Base-by-base conservation (phyloP, 495 filamentous ascomycete species). In the Penicillium simplicissimum region DNA sequence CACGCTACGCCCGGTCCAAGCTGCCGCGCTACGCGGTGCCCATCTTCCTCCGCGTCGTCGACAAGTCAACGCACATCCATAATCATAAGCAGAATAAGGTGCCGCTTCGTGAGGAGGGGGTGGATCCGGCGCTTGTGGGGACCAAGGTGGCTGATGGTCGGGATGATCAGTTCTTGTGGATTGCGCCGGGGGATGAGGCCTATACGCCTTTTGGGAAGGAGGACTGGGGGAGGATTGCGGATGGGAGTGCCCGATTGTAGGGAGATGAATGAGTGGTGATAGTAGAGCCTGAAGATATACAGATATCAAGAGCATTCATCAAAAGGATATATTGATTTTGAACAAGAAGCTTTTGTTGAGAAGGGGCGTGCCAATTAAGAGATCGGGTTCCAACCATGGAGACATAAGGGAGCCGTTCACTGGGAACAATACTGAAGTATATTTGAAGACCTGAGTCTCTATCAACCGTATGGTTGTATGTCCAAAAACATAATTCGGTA, bases 61-160 rank as follows among this genome's bases (percentile, higher is more conserved):
- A 78, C 43, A 80, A 77, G 49, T 77, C 84, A 38, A 82, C 80
- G 35, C 83, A 87, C 21, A 92, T 87, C 59, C 89, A 95, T 69
- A 93, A 92, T 71, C 87, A 93, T 69, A 95, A 95, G 76, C 90
- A 93, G 76, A 88, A 90, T 69, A 95, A 93, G 74, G 84, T 87
- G 7, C 85, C 86, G 1, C 77, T 93, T 31, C 80, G 89, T 60
- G 82, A 86, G 40, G 88, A 92, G 65, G 90, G 90, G 0, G 83
- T 91, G 8, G 85, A 91, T 67, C 86, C 85, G 14, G 76, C 71
- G 0, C 64, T 74, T 31, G 65, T 70, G 17, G 80, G 80, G 6
- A 74, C 64, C 3, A 87, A 87, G 73, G 84, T 82, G 0, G 63
- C 70, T 6, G 67, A 71, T 6, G 79, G 81, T 0, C 77, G 84